Percentiles rank a stretch among this genome's conserved stretches.
Conservation (phyloP, 495 filamentous ascomycete species). For the Diplogelasinospora grovesii region DNA sequence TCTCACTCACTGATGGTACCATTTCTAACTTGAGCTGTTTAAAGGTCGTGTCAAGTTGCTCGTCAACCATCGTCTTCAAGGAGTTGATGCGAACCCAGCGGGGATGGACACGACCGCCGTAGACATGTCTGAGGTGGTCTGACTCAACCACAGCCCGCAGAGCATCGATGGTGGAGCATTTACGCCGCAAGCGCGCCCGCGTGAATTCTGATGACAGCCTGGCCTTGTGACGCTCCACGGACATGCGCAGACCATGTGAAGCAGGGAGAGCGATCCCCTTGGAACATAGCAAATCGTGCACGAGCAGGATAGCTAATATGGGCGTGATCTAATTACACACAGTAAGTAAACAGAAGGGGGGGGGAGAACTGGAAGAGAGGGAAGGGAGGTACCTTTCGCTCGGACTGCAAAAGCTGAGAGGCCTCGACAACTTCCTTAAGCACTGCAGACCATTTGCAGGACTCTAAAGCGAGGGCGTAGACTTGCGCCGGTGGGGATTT, state of each 20-base stretch:
- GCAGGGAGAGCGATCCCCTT: constrained; percentile 69
- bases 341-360: constrained; percentile 32
- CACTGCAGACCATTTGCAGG: constrained; percentile 81
- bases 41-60: constrained; percentile 66
- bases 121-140: constrained; percentile 15
- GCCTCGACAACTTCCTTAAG: constrained; percentile 80
- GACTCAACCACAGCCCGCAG: constrained; percentile 53
- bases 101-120: constrained; percentile 46
- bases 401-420: constrained; percentile 59
- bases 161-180: constrained; percentile 55
- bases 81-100: constrained; percentile 89
- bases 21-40: constrained; percentile 45
- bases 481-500: constrained; percentile 75
- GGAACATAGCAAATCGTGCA: constrained; percentile 78
- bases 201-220: constrained; percentile 75
- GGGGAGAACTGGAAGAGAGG: not conserved
- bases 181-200: constrained; percentile 64
- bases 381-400: constrained; percentile 63
- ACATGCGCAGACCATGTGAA: constrained; percentile 65
- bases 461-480: constrained; percentile 77
- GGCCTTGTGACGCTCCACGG: constrained; percentile 75
- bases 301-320: constrained; percentile 68
- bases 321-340: too few relatives aligned
- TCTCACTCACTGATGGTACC: constrained; percentile 40
- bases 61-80: constrained; percentile 59